Evolutionary conservation across 2,329 filamentous ascomycete genomes (phyloP), one percentile per base, ranked within the genome.

Genomic region (Neofusicoccum cordaticola): DNA sequence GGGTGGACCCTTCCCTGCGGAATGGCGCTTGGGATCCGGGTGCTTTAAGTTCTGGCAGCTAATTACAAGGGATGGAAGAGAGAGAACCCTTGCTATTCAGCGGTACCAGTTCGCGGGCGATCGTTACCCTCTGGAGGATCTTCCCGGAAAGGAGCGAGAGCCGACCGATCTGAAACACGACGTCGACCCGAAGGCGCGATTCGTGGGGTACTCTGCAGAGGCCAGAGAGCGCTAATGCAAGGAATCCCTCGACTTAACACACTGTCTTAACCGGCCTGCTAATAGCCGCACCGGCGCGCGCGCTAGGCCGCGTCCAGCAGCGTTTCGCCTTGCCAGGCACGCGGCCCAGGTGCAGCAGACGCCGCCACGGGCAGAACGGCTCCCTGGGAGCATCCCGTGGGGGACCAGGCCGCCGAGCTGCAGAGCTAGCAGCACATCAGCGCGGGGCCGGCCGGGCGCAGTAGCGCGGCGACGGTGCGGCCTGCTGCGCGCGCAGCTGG

Each of bases 101-200:
- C 50, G 51, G 51, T 48, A 64, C 52, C 62, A 39, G 51, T 39
- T 52, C 51, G 52, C 44, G 62, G 62, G 19, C 52, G 44, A 64
- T 56, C 51, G 42, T 64, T 50, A 42, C 51, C 62, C 31, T 39
- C 51, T 57, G 52, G 44, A 64, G 51, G 62, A 50, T 57, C 52
- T 58, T 22, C 62, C 52, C 52, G 42, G 51, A 58, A 15, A 31
- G 62, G 62, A 27, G n/a, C 34, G 27, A 58, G 50, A 41, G 52
- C 62, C 62, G 62, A 64, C 35, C 44, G 41, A 64, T 57, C 51
- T 64, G 62, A 64, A 64, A 64, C 62, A 64, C 42, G 50, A 42
- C 62, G 62, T 58, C 62, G 62, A 64, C 62, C 62, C 62, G 62
- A 64, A 57, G 51, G 62, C 44, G 62, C 52, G 62, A 64, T 64